Evolutionary conservation across 768 basidiomycete species (phyloP).

Genomic region (Boletales sp.): DNA sequence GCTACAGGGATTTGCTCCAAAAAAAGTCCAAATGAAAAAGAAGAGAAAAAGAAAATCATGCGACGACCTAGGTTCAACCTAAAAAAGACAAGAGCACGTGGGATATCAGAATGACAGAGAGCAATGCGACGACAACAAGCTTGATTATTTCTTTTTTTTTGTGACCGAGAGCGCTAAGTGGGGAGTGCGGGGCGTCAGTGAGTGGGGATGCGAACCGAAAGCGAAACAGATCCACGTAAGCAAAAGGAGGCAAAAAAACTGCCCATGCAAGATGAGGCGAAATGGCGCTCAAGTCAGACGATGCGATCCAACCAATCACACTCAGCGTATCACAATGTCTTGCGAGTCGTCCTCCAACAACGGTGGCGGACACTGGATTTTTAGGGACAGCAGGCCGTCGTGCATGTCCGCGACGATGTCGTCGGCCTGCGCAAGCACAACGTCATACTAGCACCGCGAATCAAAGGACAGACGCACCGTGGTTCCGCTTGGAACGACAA

Average conservation of each 20-base stretch:
- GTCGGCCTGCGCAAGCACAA: slow-evolving; percentile 37
- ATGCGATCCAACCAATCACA: slow-evolving; percentile 17
- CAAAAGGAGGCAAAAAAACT: background rate
- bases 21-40: background rate
- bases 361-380: slow-evolving; percentile 48
- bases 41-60: background rate
- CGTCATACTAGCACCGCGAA: background rate
- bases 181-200: slow-evolving; percentile 4
- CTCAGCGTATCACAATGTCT: slow-evolving; percentile 49
- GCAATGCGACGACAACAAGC: too few relatives aligned
- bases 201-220: slow-evolving; percentile 1
- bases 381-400: slow-evolving; percentile 59
- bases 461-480: slow-evolving; percentile 42
- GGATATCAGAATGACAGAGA: too few relatives aligned
- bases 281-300: slow-evolving; percentile 10
- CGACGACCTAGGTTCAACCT: too few relatives aligned
- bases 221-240: slow-evolving; percentile 5
- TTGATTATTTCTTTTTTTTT: background rate
- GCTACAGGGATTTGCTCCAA: background rate
- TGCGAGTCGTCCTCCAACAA: slow-evolving; percentile 39
- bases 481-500: slow-evolving; percentile 54
- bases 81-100: too few relatives aligned
- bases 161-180: slow-evolving; percentile 8
- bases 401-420: slow-evolving; percentile 54
- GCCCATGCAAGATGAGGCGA: slow-evolving; percentile 5